These are phyloP conservation scores for Elaeis guineensis DNA, from an alignment of 176 grass and related monocot genomes.

Conservation along the genomic window DNA sequence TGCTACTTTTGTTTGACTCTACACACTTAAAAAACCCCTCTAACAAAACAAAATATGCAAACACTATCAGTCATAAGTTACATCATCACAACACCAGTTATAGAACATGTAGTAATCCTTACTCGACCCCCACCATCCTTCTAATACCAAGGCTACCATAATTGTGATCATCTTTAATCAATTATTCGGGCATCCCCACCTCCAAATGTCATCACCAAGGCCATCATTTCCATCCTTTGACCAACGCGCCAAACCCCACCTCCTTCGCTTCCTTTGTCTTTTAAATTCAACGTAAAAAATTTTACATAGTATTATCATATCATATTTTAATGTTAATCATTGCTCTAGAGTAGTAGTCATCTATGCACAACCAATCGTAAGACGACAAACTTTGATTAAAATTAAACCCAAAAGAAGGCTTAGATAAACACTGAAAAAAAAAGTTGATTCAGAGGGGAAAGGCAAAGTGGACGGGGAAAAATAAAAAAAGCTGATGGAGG, in stretches of 20 bases:
- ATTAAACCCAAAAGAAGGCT: conserved; percentile 8
- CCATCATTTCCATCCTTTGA: conserved; percentile 25
- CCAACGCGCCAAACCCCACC: neutral
- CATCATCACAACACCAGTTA: neutral
- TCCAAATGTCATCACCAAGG: neutral
- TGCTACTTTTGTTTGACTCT: neutral
- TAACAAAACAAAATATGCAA: no score
- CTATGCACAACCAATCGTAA: conserved; percentile 11
- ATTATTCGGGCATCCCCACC: no score
- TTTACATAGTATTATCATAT: neutral
- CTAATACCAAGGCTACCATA: neutral
- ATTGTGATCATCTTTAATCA: no score
- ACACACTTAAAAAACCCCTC: neutral
- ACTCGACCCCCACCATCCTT: conserved; percentile 25
- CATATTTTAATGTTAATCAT: neutral
- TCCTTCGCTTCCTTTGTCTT: neutral
- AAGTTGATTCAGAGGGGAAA: neutral
- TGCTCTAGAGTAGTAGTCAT: neutral
- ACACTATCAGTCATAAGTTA: neutral
- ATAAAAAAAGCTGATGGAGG: conserved; percentile 20
- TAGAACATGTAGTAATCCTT: conserved; percentile 14
- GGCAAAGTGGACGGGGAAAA: conserved; percentile 15
- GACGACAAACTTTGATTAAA: conserved; percentile 33
- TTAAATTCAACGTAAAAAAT: neutral
- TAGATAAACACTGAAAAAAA: conserved; percentile 17